Conservation (phyloP, 2,329 filamentous ascomycete species). For the Grosmannia penicillata region DNA sequence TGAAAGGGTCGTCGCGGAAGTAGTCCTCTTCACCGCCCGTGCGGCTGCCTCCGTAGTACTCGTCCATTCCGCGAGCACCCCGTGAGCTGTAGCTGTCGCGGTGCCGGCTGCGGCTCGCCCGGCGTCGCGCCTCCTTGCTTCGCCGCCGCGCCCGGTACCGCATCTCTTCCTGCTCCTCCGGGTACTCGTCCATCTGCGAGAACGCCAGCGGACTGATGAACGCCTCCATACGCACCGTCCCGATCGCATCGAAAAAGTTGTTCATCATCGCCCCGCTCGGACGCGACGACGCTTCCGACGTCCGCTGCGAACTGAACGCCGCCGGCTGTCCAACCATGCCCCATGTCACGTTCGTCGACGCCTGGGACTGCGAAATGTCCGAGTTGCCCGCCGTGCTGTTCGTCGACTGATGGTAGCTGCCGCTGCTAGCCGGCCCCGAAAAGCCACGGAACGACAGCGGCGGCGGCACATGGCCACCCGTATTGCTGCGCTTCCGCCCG, state of each 20-base stretch:
- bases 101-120: constrained; percentile 34
- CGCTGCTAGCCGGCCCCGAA: constrained; percentile 37
- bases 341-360: constrained; percentile 26
- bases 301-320: constrained; percentile 25
- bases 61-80: constrained; percentile 30
- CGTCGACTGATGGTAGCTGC: constrained; percentile 28
- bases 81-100: constrained; percentile 35
- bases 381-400: constrained; percentile 45
- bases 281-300: constrained; percentile 38
- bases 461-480: constrained; percentile 57
- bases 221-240: constrained; percentile 91
- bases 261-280: constrained; percentile 20
- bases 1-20: constrained; percentile 44
- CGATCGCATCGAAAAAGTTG: constrained; percentile 75
- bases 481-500: constrained; percentile 79
- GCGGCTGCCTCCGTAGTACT: constrained; percentile 30
- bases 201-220: constrained; percentile 58
- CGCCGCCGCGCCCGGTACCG: constrained; percentile 31
- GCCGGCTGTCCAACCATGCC: constrained; percentile 12
- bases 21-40: constrained; percentile 39
- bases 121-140: constrained; percentile 39
- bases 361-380: constrained; percentile 35
- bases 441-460: constrained; percentile 68
- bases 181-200: constrained; percentile 27
- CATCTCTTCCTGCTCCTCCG: constrained; percentile 35